A percentile compares a stretch with the other conserved stretches of the same genome.
These are phyloP conservation scores for Dianthus caryophyllus DNA, from an alignment of 148 eudicot genomes.

Conservation along the genomic window DNA sequence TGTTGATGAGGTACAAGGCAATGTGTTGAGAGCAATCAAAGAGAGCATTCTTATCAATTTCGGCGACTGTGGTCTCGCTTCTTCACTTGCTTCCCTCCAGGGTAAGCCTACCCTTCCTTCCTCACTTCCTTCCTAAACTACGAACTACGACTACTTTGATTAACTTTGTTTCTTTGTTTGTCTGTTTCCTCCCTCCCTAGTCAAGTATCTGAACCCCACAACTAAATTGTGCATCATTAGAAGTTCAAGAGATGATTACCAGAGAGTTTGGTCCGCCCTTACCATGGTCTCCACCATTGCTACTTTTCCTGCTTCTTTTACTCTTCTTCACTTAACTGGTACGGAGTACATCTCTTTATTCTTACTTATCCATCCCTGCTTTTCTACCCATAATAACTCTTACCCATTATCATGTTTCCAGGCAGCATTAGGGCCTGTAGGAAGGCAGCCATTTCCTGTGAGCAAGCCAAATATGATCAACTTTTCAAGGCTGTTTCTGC, in stretches of 20 bases:
- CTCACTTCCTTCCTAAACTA: neutral
- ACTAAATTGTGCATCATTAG: constrained; percentile 78
- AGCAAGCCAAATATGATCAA: constrained; percentile 75
- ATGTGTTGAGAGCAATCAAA: constrained; percentile 63
- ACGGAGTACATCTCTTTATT: constrained; percentile 29
- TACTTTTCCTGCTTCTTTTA: constrained; percentile 67
- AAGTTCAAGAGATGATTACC: constrained; percentile 82
- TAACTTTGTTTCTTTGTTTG: neutral
- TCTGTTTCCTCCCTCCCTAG: too few relatives aligned
- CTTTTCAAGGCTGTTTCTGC: constrained; percentile 46
- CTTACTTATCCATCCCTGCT: neutral
- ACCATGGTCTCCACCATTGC: constrained; percentile 72
- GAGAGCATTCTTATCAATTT: constrained; percentile 76
- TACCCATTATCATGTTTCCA: constrained; percentile 23
- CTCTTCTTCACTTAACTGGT: constrained; percentile 84
- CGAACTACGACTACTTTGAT: neutral
- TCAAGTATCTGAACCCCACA: constrained; percentile 84
- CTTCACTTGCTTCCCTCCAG: constrained; percentile 68
- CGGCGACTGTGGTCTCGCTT: constrained; percentile 95
- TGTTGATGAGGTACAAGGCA: constrained; percentile 51
- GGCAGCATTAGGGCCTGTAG: constrained; percentile 82
- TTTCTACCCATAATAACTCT: too few relatives aligned
- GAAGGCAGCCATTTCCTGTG: constrained; percentile 76
- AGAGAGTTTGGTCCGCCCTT: constrained; percentile 75
- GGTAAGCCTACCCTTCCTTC: constrained; percentile 31